phyloP scores from a whole-genome alignment of 495 filamentous ascomycete species.

The Trypethelium eluteriae region DNA sequence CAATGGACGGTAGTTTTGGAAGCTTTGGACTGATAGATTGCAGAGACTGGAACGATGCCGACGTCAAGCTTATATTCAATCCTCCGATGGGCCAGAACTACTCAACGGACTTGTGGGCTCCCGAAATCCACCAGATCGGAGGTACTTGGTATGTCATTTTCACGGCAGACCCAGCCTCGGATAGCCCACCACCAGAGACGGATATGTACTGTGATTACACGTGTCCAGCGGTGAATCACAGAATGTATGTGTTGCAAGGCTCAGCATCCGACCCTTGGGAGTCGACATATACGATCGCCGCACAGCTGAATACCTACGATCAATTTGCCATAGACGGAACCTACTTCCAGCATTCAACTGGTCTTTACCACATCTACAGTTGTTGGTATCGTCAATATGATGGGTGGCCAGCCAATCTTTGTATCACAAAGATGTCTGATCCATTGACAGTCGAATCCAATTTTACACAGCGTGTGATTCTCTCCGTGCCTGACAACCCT shows the following conservation, averaged over 20 bases:
- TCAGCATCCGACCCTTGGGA: conserved; percentile 39
- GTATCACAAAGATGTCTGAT: conserved; percentile 43
- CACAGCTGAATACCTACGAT: conserved; percentile 44
- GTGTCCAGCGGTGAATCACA: conserved; percentile 42
- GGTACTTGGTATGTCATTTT: conserved; percentile 47
- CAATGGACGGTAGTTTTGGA: not conserved
- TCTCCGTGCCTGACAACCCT: conserved; percentile 39
- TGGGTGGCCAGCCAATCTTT: conserved; percentile 46
- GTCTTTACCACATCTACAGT: conserved; percentile 45
- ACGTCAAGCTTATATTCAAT: conserved; percentile 36
- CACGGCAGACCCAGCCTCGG: conserved; percentile 41
- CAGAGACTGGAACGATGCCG: conserved; percentile 42
- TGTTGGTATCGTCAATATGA: conserved; percentile 44
- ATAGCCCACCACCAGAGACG: conserved; percentile 37
- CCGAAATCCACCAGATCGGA: conserved; percentile 42
- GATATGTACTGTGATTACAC: conserved; percentile 31
- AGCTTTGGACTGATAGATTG: not conserved
- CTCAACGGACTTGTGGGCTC: conserved; percentile 43
- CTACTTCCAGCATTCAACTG: conserved; percentile 38
- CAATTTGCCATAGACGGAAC: conserved; percentile 49
- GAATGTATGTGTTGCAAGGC: conserved; percentile 45
- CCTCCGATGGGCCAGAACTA: conserved; percentile 36
- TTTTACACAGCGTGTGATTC: conserved; percentile 39
- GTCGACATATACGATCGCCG: conserved; percentile 37
- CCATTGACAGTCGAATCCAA: conserved; percentile 42